Percentiles rank a stretch among this genome's conserved stretches.
Evolutionary conservation across 495 filamentous ascomycete species (phyloP).

Genomic region (Penicillium roqueforti): DNA sequence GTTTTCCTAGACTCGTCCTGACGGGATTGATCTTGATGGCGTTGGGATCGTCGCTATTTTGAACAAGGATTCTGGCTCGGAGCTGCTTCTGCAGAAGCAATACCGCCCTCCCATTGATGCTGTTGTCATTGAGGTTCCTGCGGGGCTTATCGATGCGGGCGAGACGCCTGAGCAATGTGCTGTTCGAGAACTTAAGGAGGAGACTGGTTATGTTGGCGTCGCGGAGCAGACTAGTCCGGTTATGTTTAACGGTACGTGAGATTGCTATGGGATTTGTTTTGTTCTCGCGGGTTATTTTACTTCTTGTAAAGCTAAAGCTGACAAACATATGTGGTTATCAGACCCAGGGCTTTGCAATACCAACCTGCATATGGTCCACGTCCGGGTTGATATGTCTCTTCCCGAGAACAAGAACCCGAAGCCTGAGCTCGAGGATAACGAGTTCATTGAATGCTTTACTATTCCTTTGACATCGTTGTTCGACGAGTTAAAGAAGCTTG

Average conservation of each 20-base stretch:
- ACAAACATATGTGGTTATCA: conserved; percentile 18
- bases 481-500: conserved; percentile 61
- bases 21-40: conserved; percentile 70
- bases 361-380: conserved; percentile 77
- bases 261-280: not conserved
- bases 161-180: conserved; percentile 78
- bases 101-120: conserved; percentile 80
- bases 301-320: not conserved
- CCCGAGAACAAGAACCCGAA: conserved; percentile 65
- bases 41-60: conserved; percentile 89
- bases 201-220: conserved; percentile 83
- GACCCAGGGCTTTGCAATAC: conserved; percentile 82
- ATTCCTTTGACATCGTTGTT: conserved; percentile 63
- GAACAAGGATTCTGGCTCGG: conserved; percentile 63
- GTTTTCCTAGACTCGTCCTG: conserved; percentile 54
- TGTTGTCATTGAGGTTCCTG: conserved; percentile 77
- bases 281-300: not conserved
- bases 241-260: conserved; percentile 26
- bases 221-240: conserved; percentile 40
- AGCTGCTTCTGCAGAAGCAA: conserved; percentile 82
- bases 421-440: conserved; percentile 76
- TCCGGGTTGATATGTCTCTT: conserved; percentile 67
- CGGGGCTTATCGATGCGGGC: conserved; percentile 77
- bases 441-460: conserved; percentile 84
- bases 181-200: conserved; percentile 85